These are phyloP conservation scores for Dimargaris cristalligena DNA, from an alignment of 192 early-diverging fungal species.

Conservation along the genomic window DNA sequence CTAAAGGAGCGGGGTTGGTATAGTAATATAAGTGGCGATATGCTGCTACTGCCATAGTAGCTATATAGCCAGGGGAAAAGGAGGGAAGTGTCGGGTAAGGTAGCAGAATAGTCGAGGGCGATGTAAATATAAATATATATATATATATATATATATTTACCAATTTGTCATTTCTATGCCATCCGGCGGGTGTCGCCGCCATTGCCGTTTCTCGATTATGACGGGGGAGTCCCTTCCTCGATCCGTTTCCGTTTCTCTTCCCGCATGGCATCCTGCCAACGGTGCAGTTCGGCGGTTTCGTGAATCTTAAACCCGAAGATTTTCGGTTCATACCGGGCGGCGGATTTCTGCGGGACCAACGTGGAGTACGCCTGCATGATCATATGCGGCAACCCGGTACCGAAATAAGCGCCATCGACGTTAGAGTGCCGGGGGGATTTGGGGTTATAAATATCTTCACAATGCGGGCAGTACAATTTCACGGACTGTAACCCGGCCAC, in stretches of 20 bases:
- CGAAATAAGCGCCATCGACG: conserved; percentile 94
- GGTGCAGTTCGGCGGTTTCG: conserved; percentile 65
- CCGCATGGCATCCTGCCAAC: conserved; percentile 75
- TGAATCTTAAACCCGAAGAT: conserved; percentile 98
- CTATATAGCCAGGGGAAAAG: background rate
- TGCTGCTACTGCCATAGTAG: no score
- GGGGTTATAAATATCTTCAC: conserved; percentile 94
- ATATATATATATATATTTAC: background rate
- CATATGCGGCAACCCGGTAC: conserved; percentile 92
- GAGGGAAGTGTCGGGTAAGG: background rate
- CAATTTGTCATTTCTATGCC: background rate
- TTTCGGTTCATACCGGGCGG: conserved; percentile 79
- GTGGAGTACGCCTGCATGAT: conserved; percentile 81
- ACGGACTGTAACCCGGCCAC: conserved; percentile 67
- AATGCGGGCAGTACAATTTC: conserved; percentile 89
- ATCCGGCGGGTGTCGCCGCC: no score
- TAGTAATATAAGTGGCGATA: background rate
- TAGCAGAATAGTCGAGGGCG: background rate
- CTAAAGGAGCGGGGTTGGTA: background rate
- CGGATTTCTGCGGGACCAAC: conserved; percentile 54
- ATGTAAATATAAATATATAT: background rate
- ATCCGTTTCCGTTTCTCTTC: conserved; percentile 41
- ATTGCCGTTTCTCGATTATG: no score
- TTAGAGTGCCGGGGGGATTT: conserved; percentile 66
- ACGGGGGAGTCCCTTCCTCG: background rate